Conservation (phyloP, 768 basidiomycete genomes). For the Hydnum rufescens region DNA sequence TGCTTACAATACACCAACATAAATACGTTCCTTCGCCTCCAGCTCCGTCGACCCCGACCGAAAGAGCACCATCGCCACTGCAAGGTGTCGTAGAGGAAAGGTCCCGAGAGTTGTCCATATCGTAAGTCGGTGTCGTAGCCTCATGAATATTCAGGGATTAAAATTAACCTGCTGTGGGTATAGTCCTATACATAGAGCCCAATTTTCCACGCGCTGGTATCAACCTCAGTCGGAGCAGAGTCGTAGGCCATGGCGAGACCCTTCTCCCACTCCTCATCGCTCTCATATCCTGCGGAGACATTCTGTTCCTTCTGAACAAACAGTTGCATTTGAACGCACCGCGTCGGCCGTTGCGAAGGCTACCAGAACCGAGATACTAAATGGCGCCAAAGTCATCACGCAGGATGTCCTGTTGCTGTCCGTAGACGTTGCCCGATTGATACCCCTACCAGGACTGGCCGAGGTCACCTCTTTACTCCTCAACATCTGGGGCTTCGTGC, state of each 20-base stretch:
- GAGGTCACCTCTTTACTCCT: slow-evolving; percentile 33
- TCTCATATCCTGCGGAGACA: not conserved
- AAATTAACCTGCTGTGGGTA: no score
- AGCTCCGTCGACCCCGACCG: no score
- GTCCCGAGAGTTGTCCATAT: no score
- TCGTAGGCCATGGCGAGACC: not conserved
- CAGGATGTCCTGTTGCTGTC: not conserved
- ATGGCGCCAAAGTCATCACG: not conserved
- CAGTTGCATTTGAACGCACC: not conserved
- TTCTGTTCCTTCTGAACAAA: not conserved
- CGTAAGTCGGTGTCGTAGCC: no score
- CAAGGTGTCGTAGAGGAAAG: no score
- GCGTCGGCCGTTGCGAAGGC: not conserved
- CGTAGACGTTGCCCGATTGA: slow-evolving; percentile 21
- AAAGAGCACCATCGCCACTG: no score
- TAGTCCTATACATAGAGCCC: no score
- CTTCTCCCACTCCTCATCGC: not conserved
- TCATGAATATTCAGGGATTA: no score
- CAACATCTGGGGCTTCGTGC: slow-evolving; percentile 43
- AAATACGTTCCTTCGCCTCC: no score
- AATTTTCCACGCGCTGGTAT: not conserved
- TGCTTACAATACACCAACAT: no score
- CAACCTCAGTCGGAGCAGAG: not conserved
- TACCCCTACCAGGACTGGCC: slow-evolving; percentile 36
- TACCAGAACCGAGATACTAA: not conserved